Conservation (phyloP, 179 eudicot species). For the Beta lomatogona region DNA sequence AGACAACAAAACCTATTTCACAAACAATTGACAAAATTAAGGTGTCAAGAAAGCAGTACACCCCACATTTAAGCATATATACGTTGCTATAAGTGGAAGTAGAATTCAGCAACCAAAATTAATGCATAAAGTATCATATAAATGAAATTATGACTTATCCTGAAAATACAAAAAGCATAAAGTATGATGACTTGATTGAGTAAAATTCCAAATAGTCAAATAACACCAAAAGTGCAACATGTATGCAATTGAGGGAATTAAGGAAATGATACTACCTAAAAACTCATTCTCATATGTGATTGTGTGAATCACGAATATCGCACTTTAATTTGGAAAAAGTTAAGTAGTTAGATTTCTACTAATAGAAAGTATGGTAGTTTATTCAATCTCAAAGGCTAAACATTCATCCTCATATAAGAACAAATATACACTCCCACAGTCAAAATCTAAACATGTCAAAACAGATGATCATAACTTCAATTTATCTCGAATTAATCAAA, state of each 20-base stretch:
- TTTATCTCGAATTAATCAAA: background rate
- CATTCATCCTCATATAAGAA: no score
- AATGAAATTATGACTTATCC: background rate
- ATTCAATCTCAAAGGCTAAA: no score
- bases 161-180: background rate
- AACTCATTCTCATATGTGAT: no score
- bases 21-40: background rate
- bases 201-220: background rate
- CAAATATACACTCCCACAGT: background rate
- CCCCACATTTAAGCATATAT: background rate
- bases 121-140: background rate
- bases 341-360: background rate
- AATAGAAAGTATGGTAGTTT: background rate
- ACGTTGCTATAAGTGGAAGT: background rate
- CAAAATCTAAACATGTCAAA: background rate
- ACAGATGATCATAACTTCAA: background rate
- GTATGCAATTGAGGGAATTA: background rate
- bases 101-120: background rate
- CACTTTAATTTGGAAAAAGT: background rate
- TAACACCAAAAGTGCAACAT: background rate
- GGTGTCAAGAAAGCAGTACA: slow-evolving; percentile 6
- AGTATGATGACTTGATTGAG: background rate
- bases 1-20: slow-evolving; percentile 69
- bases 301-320: background rate
- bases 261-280: background rate